Conservation (phyloP, 225 moss, liverwort and hornwort species). For the Rhytidiadelphus loreus region DNA sequence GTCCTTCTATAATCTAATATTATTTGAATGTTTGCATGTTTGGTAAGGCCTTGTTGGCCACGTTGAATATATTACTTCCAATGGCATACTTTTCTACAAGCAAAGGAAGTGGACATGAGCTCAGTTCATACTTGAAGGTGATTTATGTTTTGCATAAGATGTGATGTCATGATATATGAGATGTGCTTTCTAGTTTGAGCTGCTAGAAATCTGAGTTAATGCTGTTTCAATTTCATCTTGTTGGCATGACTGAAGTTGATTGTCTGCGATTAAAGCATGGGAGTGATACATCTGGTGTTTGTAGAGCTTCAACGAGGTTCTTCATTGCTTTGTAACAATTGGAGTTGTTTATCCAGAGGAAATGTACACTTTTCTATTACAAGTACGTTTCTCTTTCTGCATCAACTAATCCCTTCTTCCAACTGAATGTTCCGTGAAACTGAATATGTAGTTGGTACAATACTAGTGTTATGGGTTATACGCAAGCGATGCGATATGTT, state of each 20-base stretch:
- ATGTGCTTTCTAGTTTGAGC: neutral
- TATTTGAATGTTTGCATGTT: neutral
- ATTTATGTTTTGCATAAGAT: neutral
- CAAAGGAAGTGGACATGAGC: constrained; percentile 66
- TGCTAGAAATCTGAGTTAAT: neutral
- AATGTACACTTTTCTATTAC: constrained; percentile 57
- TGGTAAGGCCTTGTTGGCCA: constrained; percentile 60
- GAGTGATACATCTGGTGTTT: constrained; percentile 5
- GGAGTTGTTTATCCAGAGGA: constrained; percentile 81
- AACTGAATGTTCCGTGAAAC: neutral
- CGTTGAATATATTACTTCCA: constrained; percentile 73
- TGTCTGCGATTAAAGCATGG: neutral
- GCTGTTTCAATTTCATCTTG: neutral
- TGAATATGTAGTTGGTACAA: neutral
- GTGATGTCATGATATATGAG: neutral
- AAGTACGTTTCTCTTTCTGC: constrained; percentile 31
- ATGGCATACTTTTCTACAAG: constrained; percentile 78
- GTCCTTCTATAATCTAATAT: neutral
- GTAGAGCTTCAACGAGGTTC: constrained; percentile 88
- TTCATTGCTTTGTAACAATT: constrained; percentile 82
- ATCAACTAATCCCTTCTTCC: neutral
- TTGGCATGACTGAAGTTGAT: constrained; percentile 3
- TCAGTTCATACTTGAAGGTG: constrained; percentile 86
- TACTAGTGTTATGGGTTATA: neutral
- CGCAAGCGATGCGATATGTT: neutral